Evolutionary conservation across 768 basidiomycete species (phyloP).

Genomic region (Collybiopsis luxurians): DNA sequence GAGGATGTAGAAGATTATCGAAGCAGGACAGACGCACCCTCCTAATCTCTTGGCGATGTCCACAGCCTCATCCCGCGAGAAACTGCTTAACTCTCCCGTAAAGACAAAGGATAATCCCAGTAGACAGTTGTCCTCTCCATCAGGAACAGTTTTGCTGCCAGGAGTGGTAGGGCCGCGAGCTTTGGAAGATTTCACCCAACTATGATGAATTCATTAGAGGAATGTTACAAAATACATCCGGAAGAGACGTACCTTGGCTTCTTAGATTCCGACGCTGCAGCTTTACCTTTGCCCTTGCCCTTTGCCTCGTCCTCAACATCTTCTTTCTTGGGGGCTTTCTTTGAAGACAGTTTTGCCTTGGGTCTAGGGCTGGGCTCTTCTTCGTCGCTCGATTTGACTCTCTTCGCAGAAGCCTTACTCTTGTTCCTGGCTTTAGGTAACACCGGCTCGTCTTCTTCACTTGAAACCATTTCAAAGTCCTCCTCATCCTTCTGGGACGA

Average conservation of each 20-base stretch:
- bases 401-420: not conserved
- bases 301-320: slow-evolving; percentile 4
- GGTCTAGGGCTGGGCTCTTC: not conserved
- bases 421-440: not conserved
- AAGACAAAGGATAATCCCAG: slow-evolving; percentile 91
- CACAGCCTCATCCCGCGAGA: slow-evolving; percentile 82
- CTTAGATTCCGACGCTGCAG: slow-evolving; percentile 10
- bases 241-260: slow-evolving; percentile 22
- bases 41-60: slow-evolving; percentile 93
- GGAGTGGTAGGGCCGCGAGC: slow-evolving; percentile 58
- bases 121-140: slow-evolving; percentile 71
- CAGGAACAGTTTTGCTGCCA: slow-evolving; percentile 71
- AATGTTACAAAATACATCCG: not conserved
- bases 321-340: slow-evolving; percentile 2
- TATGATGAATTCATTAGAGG: slow-evolving; percentile 14
- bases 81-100: slow-evolving; percentile 86
- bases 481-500: not conserved
- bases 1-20: not conserved
- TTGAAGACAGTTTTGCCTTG: slow-evolving; percentile 1
- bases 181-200: slow-evolving; percentile 61
- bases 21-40: slow-evolving; percentile 55
- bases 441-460: not conserved
- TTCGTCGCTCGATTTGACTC: not conserved
- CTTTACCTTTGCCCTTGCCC: not conserved
- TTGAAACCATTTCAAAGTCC: slow-evolving; percentile 6